phyloP scores from a whole-genome alignment of 2,329 filamentous ascomycete genomes.

The Bipolaris victoriae region DNA sequence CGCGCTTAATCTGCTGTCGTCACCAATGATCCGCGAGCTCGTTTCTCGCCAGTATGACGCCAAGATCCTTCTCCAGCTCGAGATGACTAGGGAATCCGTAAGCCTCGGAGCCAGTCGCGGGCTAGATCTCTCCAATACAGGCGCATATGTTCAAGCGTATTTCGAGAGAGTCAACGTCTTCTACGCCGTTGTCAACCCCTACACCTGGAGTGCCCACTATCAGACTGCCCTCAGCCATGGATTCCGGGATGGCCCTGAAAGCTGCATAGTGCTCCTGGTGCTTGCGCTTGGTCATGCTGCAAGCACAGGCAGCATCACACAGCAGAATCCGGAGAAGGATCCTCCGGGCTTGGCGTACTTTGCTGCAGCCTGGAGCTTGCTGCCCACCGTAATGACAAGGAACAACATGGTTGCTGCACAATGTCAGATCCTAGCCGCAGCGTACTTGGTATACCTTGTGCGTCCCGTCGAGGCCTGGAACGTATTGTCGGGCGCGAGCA shows the following conservation, averaged over 20 bases:
- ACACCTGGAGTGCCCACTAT: conserved; percentile 79
- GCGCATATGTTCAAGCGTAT: conserved; percentile 77
- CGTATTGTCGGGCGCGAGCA: conserved; percentile 77
- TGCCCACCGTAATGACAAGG: conserved; percentile 79
- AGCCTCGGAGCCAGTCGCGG: conserved; percentile 64
- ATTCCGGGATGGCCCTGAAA: conserved; percentile 79
- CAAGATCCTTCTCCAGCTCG: conserved; percentile 79
- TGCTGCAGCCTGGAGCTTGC: conserved; percentile 76
- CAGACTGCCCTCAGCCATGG: conserved; percentile 75
- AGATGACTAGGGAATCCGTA: conserved; percentile 79
- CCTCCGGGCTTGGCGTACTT: conserved; percentile 81
- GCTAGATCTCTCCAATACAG: conserved; percentile 75
- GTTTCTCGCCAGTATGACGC: conserved; percentile 80
- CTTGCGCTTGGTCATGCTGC: conserved; percentile 79
- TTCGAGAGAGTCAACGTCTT: conserved; percentile 83
- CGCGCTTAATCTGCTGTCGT: conserved; percentile 77
- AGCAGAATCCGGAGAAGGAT: conserved; percentile 70
- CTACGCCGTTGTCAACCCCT: conserved; percentile 85
- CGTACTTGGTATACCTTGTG: conserved; percentile 83
- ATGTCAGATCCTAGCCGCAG: conserved; percentile 79
- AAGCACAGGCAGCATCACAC: conserved; percentile 75
- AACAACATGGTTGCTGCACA: conserved; percentile 80
- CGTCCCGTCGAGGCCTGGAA: conserved; percentile 85
- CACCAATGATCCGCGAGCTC: conserved; percentile 79
- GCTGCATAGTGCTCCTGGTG: conserved; percentile 80